Evolutionary conservation across 1,284 basidiomycete genomes (phyloP).

Genomic region (Vanrija sp.): DNA sequence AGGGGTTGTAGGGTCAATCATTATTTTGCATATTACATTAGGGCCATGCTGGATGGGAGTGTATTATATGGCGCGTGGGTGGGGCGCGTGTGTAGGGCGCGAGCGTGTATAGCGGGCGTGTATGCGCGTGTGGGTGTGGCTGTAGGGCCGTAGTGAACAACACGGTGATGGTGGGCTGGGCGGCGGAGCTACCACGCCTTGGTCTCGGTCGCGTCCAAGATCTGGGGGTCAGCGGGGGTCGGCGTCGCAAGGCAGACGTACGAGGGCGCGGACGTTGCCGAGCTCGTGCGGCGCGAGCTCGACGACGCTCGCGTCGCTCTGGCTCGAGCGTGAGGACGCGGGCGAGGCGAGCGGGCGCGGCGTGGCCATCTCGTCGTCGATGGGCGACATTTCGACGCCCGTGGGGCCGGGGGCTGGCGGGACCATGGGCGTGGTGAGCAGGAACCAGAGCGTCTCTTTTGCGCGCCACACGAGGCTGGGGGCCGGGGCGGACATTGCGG

Average conservation of each 20-base stretch:
- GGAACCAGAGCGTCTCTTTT: slow-evolving; percentile 30
- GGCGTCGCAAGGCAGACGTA: background rate
- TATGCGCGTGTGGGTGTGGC: no score
- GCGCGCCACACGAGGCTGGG: slow-evolving; percentile 27
- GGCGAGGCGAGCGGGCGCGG: background rate
- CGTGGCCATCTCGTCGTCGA: background rate
- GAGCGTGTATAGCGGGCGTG: no score
- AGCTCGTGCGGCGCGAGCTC: background rate
- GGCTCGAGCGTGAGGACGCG: background rate
- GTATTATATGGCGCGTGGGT: background rate
- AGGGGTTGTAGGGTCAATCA: background rate
- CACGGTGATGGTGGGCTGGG: no score
- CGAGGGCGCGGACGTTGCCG: background rate
- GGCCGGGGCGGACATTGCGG: slow-evolving; percentile 3
- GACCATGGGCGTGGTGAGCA: slow-evolving; percentile 41
- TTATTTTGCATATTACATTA: slow-evolving; percentile 1
- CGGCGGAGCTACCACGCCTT: no score
- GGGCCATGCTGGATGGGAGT: background rate
- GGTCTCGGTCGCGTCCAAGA: no score
- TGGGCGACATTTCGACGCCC: slow-evolving; percentile 31
- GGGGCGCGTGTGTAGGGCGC: background rate
- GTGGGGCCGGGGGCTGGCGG: slow-evolving; percentile 26
- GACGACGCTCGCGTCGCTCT: background rate
- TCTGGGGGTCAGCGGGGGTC: no score
- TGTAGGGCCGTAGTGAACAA: no score